A percentile compares a stretch with the other conserved stretches of the same genome.
Conservation (phyloP, 192 early-diverging fungal genomes). For the Podila horticola region DNA sequence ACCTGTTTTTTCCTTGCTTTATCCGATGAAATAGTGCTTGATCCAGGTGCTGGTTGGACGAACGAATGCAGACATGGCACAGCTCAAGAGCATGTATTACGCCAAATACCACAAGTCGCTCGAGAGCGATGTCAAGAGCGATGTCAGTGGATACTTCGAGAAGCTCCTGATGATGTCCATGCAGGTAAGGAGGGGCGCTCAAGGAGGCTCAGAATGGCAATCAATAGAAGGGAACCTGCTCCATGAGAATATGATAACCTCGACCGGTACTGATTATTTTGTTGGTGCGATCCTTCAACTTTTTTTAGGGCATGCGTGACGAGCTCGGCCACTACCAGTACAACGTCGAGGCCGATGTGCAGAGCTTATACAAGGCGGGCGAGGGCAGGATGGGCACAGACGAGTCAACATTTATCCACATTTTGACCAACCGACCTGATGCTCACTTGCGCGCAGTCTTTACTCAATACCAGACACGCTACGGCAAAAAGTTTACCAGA, state of each 20-base stretch:
- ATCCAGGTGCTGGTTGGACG: slow-evolving; percentile 43
- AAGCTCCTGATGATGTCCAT: slow-evolving; percentile 30
- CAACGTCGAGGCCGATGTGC: slow-evolving; percentile 38
- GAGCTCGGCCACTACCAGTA: slow-evolving; percentile 40
- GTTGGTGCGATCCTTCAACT: neutral
- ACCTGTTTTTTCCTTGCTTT: neutral
- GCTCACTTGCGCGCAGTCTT: slow-evolving; percentile 36
- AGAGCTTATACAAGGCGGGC: slow-evolving; percentile 45
- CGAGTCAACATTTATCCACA: slow-evolving; percentile 44
- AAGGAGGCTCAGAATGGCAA: neutral
- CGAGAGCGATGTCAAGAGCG: slow-evolving; percentile 29
- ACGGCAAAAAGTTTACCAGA: slow-evolving; percentile 45
- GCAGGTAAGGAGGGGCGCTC: slow-evolving; percentile 13
- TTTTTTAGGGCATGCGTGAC: slow-evolving; percentile 34
- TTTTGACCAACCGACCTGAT: slow-evolving; percentile 43
- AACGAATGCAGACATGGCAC: slow-evolving; percentile 45
- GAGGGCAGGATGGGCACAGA: slow-evolving; percentile 45
- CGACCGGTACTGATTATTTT: neutral
- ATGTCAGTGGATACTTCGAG: slow-evolving; percentile 47
- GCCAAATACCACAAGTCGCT: slow-evolving; percentile 26
- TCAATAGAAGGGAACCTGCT: too few relatives aligned
- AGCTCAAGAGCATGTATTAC: slow-evolving; percentile 36
- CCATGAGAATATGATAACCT: too few relatives aligned
- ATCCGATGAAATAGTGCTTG: slow-evolving; percentile 20
- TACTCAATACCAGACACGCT: slow-evolving; percentile 29